Evolutionary conservation across 495 filamentous ascomycete genomes (phyloP).

Genomic region (Podospora pseudocomata): DNA sequence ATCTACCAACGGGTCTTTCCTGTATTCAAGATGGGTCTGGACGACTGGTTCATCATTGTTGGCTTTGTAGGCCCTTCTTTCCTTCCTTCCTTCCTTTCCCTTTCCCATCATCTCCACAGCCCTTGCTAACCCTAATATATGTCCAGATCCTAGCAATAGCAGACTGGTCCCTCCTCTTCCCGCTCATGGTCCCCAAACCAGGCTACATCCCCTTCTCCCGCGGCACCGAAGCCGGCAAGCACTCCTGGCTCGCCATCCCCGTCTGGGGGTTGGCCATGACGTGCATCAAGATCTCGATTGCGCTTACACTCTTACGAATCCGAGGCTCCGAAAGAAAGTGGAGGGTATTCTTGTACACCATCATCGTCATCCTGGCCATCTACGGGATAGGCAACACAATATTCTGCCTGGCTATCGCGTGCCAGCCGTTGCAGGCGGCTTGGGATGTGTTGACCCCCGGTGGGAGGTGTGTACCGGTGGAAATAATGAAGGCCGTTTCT

Average conservation of each 20-base stretch:
- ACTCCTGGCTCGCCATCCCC: constrained; percentile 26
- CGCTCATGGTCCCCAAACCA: constrained; percentile 16
- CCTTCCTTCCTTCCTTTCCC: not conserved
- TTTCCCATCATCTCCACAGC: not conserved
- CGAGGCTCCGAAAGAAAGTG: constrained; percentile 34
- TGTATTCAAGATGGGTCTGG: constrained; percentile 28
- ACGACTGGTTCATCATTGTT: constrained; percentile 25
- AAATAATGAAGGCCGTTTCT: constrained; percentile 21
- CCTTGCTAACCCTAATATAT: constrained; percentile 1
- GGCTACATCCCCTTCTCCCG: constrained; percentile 15
- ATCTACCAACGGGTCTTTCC: constrained; percentile 26
- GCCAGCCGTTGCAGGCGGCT: constrained; percentile 23
- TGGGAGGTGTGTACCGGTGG: constrained; percentile 18
- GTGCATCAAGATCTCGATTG: constrained; percentile 31
- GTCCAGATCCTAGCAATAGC: constrained; percentile 22
- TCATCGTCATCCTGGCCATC: constrained; percentile 49
- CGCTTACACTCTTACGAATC: constrained; percentile 29
- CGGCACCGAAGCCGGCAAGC: constrained; percentile 11
- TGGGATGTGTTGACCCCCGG: constrained; percentile 19
- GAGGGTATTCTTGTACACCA: constrained; percentile 52
- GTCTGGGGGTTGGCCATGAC: constrained; percentile 32
- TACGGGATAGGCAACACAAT: constrained; percentile 46
- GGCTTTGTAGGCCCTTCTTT: constrained; percentile 23
- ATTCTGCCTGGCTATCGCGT: constrained; percentile 26
- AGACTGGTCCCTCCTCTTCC: constrained; percentile 25